Percentiles rank a stretch among this genome's conserved stretches.
Conservation (phyloP, 2,329 filamentous ascomycete species). For the Fusarium sp. region DNA sequence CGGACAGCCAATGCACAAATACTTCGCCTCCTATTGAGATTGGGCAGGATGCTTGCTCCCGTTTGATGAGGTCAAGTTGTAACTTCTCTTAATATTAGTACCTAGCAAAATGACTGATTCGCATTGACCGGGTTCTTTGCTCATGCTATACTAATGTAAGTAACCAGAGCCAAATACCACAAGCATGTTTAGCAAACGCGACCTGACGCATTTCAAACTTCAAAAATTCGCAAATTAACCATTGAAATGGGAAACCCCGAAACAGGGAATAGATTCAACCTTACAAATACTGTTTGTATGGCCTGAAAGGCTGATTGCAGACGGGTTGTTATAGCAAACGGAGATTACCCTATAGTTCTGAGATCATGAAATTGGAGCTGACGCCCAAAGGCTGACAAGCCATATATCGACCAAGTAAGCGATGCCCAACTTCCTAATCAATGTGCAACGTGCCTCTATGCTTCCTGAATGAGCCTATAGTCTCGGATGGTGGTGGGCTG, state of each 20-base stretch:
- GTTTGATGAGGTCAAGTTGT: not conserved
- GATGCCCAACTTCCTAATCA: not conserved
- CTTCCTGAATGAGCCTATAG: not conserved
- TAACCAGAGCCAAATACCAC: not conserved
- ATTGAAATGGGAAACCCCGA: not conserved
- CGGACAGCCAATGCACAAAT: not conserved
- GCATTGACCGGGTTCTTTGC: not conserved
- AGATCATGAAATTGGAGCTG: not conserved
- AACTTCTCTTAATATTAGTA: not conserved
- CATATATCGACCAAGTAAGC: not conserved
- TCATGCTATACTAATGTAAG: not conserved
- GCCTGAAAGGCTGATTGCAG: not conserved
- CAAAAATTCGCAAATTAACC: not conserved
- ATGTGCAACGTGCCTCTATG: not conserved
- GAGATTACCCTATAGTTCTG: not conserved
- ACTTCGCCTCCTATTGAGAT: not conserved
- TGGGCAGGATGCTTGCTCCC: not conserved
- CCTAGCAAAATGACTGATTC: not conserved
- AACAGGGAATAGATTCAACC: not conserved
- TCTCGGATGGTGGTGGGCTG: not conserved
- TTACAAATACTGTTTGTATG: not conserved
- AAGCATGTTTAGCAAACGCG: not conserved
- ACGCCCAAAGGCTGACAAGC: not conserved
- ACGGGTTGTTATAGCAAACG: not conserved
- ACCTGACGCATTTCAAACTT: not conserved